phyloP scores from a whole-genome alignment of 805 yeast genomes.

The Spencermartinsiella europaea region DNA sequence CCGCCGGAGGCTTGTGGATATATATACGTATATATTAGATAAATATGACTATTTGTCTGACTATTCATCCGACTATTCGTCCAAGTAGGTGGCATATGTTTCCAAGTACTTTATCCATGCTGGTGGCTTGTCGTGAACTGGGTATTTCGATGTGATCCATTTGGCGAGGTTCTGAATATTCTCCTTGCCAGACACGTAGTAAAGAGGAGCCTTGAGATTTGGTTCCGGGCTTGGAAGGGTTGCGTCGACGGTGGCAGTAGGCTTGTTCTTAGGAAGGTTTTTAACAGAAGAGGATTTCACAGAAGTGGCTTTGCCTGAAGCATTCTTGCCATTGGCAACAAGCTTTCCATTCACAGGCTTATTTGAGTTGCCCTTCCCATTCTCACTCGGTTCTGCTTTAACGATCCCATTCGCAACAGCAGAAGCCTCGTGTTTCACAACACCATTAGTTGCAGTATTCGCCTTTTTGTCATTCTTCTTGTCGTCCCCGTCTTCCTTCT shows the following conservation, averaged over 20 bases:
- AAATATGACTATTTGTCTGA: not conserved
- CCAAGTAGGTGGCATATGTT: slow-evolving; percentile 9
- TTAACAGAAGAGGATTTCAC: not conserved
- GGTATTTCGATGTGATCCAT: slow-evolving; percentile 26
- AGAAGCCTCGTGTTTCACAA: not conserved
- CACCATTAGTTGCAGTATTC: not conserved
- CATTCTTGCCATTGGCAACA: too few relatives aligned
- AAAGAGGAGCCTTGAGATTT: slow-evolving; percentile 12
- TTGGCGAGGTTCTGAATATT: slow-evolving; percentile 21
- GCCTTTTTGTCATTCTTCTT: not conserved
- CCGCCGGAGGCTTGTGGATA: too few relatives aligned
- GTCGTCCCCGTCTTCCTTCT: not conserved
- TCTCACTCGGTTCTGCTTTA: not conserved
- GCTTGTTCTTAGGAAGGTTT: slow-evolving; percentile 7
- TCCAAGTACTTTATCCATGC: slow-evolving; percentile 18
- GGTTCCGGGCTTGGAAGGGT: slow-evolving; percentile 7
- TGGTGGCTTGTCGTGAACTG: not conserved
- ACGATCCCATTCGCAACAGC: not conserved
- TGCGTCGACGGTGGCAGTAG: not conserved
- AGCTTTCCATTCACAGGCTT: not conserved
- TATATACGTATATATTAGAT: too few relatives aligned
- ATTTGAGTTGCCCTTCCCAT: not conserved
- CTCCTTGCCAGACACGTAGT: slow-evolving; percentile 24
- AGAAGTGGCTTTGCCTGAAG: not conserved
- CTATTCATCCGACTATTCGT: not conserved